phyloP scores from a whole-genome alignment of 2,329 filamentous ascomycete species.

The Colletotrichum orbiculare region DNA sequence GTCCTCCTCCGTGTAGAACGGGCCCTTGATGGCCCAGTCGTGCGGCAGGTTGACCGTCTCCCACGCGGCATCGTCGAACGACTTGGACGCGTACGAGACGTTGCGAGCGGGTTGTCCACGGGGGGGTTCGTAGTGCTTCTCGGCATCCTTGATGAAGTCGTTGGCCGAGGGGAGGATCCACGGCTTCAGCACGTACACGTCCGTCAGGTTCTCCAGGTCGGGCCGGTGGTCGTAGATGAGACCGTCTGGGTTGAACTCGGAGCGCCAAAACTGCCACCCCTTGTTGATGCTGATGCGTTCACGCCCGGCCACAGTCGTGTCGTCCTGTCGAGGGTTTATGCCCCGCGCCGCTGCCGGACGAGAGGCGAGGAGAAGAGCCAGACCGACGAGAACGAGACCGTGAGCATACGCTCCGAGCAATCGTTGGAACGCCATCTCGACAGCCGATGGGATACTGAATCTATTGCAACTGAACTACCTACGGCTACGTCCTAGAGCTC shows the following conservation, averaged over 20 bases:
- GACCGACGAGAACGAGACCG: background rate
- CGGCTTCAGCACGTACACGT: slow-evolving; percentile 45
- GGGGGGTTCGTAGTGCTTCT: slow-evolving; percentile 46
- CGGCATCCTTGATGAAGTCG: slow-evolving; percentile 48
- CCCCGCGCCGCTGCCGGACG: slow-evolving; percentile 6
- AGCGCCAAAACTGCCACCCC: slow-evolving; percentile 53
- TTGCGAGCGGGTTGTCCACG: slow-evolving; percentile 43
- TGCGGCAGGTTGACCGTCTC: slow-evolving; percentile 56
- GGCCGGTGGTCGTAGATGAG: slow-evolving; percentile 43
- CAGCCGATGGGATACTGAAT: background rate
- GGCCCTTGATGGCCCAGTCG: slow-evolving; percentile 61
- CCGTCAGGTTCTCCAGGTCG: slow-evolving; percentile 38
- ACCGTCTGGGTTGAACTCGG: slow-evolving; percentile 48
- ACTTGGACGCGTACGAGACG: slow-evolving; percentile 45
- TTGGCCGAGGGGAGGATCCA: slow-evolving; percentile 56
- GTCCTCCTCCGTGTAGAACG: slow-evolving; percentile 51
- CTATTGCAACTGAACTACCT: no score
- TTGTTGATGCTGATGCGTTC: slow-evolving; percentile 48
- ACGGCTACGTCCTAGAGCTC: background rate
- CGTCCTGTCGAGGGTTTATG: background rate
- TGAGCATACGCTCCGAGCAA: background rate
- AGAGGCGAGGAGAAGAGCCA: slow-evolving; percentile 3
- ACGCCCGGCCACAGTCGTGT: slow-evolving; percentile 16
- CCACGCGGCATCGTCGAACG: slow-evolving; percentile 55
- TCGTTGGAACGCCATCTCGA: background rate